Conservation (phyloP, 768 basidiomycete genomes). For the Psilocybe tampanensis region DNA sequence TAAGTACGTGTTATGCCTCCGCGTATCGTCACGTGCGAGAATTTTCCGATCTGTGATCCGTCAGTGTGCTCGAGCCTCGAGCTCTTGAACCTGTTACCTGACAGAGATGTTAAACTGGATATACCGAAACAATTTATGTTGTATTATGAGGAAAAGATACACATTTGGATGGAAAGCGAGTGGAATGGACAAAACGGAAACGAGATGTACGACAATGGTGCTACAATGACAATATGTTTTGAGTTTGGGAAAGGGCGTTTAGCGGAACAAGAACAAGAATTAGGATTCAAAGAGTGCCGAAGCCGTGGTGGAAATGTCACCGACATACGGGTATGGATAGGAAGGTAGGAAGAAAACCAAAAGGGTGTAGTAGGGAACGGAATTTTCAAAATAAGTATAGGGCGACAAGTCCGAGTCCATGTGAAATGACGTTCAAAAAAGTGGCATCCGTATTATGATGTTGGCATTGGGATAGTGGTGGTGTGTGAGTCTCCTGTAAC, state of each 20-base stretch:
- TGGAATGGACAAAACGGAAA: neutral
- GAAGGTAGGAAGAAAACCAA: conserved; percentile 1
- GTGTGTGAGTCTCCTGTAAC: conserved; percentile 28
- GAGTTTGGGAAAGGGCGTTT: conserved; percentile 2
- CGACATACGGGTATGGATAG: neutral
- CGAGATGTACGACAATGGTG: conserved; percentile 8
- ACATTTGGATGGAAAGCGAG: neutral
- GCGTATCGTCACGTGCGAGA: too few species aligned
- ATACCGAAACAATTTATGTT: neutral
- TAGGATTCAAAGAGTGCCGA: neutral
- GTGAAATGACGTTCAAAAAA: neutral
- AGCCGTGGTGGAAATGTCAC: neutral
- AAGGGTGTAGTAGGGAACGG: conserved; percentile 3
- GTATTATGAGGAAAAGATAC: neutral
- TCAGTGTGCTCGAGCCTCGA: too few species aligned
- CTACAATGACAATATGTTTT: neutral
- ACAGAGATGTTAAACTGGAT: neutral
- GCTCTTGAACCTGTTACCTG: too few species aligned
- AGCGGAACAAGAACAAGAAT: neutral
- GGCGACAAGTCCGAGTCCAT: conserved; percentile 3
- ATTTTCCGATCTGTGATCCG: too few species aligned
- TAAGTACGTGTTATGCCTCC: too few species aligned
- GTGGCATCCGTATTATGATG: conserved; percentile 7
- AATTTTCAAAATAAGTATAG: conserved; percentile 11
- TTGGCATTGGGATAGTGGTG: conserved; percentile 8